Base-by-base conservation (phyloP, 805 yeast genomes). In the Yamadazyma ubonensis region DNA sequence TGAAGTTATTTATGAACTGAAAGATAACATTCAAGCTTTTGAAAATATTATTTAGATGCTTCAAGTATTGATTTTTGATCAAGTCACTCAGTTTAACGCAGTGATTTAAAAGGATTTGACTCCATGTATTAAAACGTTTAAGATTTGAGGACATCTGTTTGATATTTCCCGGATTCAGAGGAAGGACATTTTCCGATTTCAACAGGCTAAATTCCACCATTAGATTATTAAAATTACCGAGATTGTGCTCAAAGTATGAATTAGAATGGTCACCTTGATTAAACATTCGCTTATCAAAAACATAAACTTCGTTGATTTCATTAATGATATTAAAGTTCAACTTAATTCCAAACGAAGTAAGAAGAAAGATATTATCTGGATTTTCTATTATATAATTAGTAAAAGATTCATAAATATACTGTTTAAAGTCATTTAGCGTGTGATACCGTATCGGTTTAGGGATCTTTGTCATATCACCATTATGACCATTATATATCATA, bases 331-430 rank as follows among this genome's bases (percentile, higher is more conserved):
- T 70, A 54, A 65, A 74, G 55, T 75, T 79, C 46, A 84, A 63
- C 50, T 75, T 78, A 33, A 77, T 70, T 0, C 90, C 90, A 55
- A 75, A 80, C 1, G 88, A 78, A 2, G 88, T 72, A 27, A 84
- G 58, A 10, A 84, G 61, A 47, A 83, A 67, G n/a, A 68, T 46
- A 43, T 65, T 55, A 11, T 62, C 71, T 1, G 37, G 39, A 30
- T 46, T 46, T 14, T 51, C 60, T 11, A 57, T 49, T 5, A 45
- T 20, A 29, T 48, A 43, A 28, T 49, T 40, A 2, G 55, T 46
- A 37, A 68, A 63, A 23, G 54, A 39, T 36, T 61, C 64, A 26
- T 46, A 49, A 9, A 69, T 25, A 37, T 49, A 60, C 5, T 38
- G 44, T 39, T 67, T 69, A 48, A 70, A 61, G 12, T 55, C 57